Evolutionary conservation across 352 stramenopile species (phyloP).

Genomic region (Phytophthora hybrid): DNA sequence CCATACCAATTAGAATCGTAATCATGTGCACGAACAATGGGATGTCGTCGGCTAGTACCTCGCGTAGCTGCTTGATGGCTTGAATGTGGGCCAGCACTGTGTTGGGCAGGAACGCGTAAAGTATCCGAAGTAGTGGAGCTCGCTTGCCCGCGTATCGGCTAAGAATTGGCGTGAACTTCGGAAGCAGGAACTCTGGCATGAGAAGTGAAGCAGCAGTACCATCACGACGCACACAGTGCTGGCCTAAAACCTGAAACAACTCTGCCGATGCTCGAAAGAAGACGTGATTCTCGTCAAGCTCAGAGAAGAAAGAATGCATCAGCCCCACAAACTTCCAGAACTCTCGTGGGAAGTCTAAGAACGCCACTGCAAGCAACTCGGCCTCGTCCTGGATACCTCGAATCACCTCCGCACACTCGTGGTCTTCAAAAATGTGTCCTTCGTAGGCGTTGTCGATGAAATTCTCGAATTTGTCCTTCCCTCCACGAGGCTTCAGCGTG

Average conservation of each 20-base stretch:
- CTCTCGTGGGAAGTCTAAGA: conserved; percentile 81
- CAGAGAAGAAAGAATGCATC: conserved; percentile 59
- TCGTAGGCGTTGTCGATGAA: conserved; percentile 67
- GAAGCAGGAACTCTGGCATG: conserved; percentile 66
- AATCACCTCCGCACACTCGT: conserved; percentile 49
- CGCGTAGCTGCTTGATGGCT: conserved; percentile 78
- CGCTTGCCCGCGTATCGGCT: conserved; percentile 51
- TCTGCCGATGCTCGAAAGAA: conserved; percentile 49
- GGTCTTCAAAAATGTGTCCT: conserved; percentile 47
- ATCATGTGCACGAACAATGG: conserved; percentile 81
- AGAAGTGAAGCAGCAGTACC: conserved; percentile 50
- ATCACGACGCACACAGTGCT: conserved; percentile 61
- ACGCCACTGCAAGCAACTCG: conserved; percentile 63
- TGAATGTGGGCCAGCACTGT: conserved; percentile 74
- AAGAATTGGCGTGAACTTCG: conserved; percentile 44
- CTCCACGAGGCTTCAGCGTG: conserved; percentile 47
- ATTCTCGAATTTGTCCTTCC: conserved; percentile 75
- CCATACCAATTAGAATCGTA: conserved; percentile 74
- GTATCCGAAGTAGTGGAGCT: conserved; percentile 57
- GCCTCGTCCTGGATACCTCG: conserved; percentile 53
- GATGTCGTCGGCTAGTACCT: conserved; percentile 68
- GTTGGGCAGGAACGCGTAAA: conserved; percentile 68
- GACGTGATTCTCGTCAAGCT: conserved; percentile 54
- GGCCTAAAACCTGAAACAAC: conserved; percentile 51
- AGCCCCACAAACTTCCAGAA: conserved; percentile 81